Percentiles rank a stretch among this genome's conserved stretches.
Conservation (phyloP, 305 asterid species). For the Fraxinus albicans region DNA sequence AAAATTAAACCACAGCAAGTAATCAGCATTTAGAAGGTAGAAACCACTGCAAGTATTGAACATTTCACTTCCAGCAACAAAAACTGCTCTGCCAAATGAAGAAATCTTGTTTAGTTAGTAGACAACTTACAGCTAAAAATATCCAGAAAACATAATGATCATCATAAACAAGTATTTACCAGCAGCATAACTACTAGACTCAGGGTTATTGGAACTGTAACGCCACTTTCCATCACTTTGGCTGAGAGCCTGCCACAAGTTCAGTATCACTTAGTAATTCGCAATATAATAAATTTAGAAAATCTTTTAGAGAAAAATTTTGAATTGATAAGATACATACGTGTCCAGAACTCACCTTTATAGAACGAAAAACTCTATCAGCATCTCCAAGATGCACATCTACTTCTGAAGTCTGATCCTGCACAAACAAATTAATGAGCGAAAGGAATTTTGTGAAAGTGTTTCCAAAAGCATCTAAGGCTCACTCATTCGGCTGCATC, state of each 20-base stretch:
- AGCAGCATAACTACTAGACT: conserved; percentile 49
- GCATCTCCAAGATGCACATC: conserved; percentile 70
- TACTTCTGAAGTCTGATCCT: conserved; percentile 70
- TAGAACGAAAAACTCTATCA: conserved; percentile 60
- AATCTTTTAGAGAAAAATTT: conserved; percentile 1
- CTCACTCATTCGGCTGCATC: background rate
- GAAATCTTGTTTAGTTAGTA: background rate
- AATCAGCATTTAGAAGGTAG: background rate
- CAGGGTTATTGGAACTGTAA: conserved; percentile 44
- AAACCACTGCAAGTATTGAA: background rate
- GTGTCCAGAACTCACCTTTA: conserved; percentile 53
- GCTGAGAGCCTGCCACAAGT: conserved; percentile 43
- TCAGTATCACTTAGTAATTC: conserved; percentile 22
- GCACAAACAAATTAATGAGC: conserved; percentile 27
- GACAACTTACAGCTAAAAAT: background rate
- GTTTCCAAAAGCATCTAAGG: background rate
- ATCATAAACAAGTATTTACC: conserved; percentile 25
- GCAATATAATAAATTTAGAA: background rate
- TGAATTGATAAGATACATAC: conserved; percentile 8
- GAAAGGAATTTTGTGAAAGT: background rate
- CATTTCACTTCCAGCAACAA: background rate
- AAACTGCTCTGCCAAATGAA: background rate
- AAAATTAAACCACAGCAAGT: conserved; percentile 7
- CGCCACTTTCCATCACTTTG: conserved; percentile 66
- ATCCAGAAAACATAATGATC: background rate